Percentiles rank a stretch among this genome's conserved stretches.
These are phyloP conservation scores for Adansonia grandidieri DNA, from an alignment of 441 rosid genomes.

Conservation along the genomic window DNA sequence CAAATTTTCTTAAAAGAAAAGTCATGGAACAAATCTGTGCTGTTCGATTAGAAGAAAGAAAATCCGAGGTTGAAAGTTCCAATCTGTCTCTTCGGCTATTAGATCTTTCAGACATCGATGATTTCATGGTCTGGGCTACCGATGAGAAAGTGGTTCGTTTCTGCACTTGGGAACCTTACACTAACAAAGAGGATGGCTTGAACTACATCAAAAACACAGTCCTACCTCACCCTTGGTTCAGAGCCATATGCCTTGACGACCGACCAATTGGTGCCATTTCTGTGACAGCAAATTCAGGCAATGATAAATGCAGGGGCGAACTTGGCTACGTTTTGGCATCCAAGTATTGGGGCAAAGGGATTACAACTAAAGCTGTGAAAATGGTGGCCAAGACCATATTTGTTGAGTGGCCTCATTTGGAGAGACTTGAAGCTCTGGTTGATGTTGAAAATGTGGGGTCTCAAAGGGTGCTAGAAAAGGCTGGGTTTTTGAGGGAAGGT, in stretches of 20 bases:
- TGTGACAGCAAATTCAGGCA: slow-evolving; percentile 43
- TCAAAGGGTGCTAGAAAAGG: slow-evolving; percentile 66
- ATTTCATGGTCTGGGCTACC: slow-evolving; percentile 77
- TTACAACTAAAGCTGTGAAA: slow-evolving; percentile 60
- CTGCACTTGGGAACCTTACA: slow-evolving; percentile 63
- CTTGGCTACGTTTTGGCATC: slow-evolving; percentile 61
- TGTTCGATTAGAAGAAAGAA: background rate
- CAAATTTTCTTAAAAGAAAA: background rate
- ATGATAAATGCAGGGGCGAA: slow-evolving; percentile 53
- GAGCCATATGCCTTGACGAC: slow-evolving; percentile 64
- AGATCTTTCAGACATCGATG: slow-evolving; percentile 56
- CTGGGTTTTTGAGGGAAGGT: slow-evolving; percentile 66
- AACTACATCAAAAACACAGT: slow-evolving; percentile 36
- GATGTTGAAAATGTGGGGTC: slow-evolving; percentile 63
- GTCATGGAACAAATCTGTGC: slow-evolving; percentile 29
- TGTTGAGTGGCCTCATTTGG: slow-evolving; percentile 53
- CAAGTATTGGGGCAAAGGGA: slow-evolving; percentile 68
- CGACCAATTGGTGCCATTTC: slow-evolving; percentile 59
- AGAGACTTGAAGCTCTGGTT: slow-evolving; percentile 76
- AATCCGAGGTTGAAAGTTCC: slow-evolving; percentile 4
- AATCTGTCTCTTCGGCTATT: slow-evolving; percentile 52
- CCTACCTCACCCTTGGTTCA: slow-evolving; percentile 58
- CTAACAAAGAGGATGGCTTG: slow-evolving; percentile 51
- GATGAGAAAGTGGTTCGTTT: slow-evolving; percentile 54
- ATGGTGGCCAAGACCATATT: slow-evolving; percentile 47